Base-by-base conservation (phyloP, 2,329 filamentous ascomycete species). In the Fusarium armeniacum region DNA sequence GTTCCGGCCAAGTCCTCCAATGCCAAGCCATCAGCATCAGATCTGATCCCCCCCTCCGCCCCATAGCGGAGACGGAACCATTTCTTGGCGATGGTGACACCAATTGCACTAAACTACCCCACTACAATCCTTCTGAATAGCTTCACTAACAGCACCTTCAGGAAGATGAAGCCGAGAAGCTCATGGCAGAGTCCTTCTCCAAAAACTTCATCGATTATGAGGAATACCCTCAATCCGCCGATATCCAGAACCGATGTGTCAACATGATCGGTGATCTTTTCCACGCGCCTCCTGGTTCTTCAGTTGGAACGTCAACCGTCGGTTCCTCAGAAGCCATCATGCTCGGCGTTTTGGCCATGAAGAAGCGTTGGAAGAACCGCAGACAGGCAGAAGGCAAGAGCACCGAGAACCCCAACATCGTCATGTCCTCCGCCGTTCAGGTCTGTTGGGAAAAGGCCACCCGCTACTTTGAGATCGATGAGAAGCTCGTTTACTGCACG, bases 171-270 rank as follows among this genome's bases (percentile, higher is more conserved):
- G 94, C 91, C 22, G 94, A 98, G 83, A 94, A 97, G 81, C 92
- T 98, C 81, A 98, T 98, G 95, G 84, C 90, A 70, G 93, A 98
- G 70, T 89, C 92, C 55, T 93, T 98, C 79, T 89, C 92, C 79
- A 98, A 97, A 82, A 98, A 98, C 86, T 98, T 98, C 79, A 94
- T 94, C 81, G 92, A 94, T 78, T 94, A 94, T 78, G 92, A 94
- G 78, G 91, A 94, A 79, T 94, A 94, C 76, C 92, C 92, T 1
- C 90, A 93, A 77, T 90, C 90, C 1, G 91, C 91, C 56, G 91
- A 94, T 71, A 93, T 94, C 78, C 94, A 98, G 82, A 97, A 95
- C 85, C 92, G 95, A 73, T 97, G 94, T 76, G 92, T 94, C 67
- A 92, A 89, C 81, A 94, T 94, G 91, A 97, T 98, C 72, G 94